A percentile compares a stretch with the other conserved stretches of the same genome.
These are phyloP conservation scores for Colletotrichum coccodes DNA, from an alignment of 2,329 filamentous ascomycete species.

Conservation along the genomic window DNA sequence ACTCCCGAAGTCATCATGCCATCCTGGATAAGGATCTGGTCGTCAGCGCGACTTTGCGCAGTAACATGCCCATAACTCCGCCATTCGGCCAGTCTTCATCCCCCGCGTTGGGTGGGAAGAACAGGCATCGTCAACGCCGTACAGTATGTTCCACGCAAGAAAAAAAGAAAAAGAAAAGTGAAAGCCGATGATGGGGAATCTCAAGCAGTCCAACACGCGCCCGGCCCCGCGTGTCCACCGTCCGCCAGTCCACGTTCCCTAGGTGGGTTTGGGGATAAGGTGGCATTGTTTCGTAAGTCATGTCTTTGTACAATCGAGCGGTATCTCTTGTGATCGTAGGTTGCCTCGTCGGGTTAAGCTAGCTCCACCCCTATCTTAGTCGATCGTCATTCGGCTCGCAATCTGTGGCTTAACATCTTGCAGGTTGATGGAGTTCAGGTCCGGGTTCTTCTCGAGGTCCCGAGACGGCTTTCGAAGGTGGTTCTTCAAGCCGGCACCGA, in stretches of 20 bases:
- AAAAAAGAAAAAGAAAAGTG: constrained; percentile 31
- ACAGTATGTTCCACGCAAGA: constrained; percentile 21
- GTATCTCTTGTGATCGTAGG: constrained; percentile 26
- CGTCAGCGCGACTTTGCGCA: constrained; percentile 19
- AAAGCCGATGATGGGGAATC: constrained; percentile 34
- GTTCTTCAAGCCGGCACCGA: constrained; percentile 87
- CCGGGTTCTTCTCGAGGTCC: constrained; percentile 63
- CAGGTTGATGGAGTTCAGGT: constrained; percentile 65
- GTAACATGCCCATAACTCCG: constrained; percentile 31
- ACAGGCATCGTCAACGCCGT: constrained; percentile 26
- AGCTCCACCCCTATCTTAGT: constrained; percentile 49
- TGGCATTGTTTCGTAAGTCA: constrained; percentile 34
- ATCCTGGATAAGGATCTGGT: constrained; percentile 7
- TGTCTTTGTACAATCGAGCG: constrained; percentile 35
- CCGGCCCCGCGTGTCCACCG: constrained; percentile 27
- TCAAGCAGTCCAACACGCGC: constrained; percentile 33
- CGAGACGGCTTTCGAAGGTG: constrained; percentile 73
- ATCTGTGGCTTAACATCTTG: constrained; percentile 66
- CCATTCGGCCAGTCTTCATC: constrained; percentile 23
- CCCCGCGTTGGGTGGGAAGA: constrained; percentile 10
- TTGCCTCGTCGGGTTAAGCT: constrained; percentile 28
- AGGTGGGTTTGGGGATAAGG: constrained; percentile 17
- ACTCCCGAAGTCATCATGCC: constrained; percentile 7
- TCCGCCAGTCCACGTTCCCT: constrained; percentile 26
- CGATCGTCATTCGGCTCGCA: constrained; percentile 70